Conservation (phyloP, 2,329 filamentous ascomycete species). For the Podosphaera leucotricha region DNA sequence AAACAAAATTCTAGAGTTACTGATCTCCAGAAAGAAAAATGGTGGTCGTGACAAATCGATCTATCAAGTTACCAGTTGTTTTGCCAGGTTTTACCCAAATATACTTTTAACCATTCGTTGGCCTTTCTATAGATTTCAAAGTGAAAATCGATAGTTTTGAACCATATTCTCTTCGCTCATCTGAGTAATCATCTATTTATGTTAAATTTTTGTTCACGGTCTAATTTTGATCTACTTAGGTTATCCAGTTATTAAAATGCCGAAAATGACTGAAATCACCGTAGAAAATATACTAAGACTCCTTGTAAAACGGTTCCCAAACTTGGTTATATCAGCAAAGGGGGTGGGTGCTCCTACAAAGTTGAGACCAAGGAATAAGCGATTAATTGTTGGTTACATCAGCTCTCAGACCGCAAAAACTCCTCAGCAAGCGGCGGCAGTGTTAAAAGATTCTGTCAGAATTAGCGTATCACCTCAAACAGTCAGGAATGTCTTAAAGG, state of each 20-base stretch:
- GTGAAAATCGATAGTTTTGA: too few species aligned
- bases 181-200: too few species aligned
- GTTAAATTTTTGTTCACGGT: too few species aligned
- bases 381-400: background rate
- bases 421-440: background rate
- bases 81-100: too few species aligned
- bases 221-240: background rate
- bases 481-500: background rate
- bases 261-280: background rate
- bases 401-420: background rate
- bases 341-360: background rate
- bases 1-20: too few species aligned
- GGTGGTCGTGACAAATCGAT: too few species aligned
- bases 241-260: background rate
- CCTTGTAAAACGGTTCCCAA: background rate
- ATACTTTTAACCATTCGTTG: too few species aligned
- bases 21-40: too few species aligned
- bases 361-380: background rate
- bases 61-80: too few species aligned
- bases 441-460: background rate
- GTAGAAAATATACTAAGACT: background rate
- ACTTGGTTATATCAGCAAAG: background rate
- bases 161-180: too few species aligned
- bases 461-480: background rate
- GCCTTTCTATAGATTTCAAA: too few species aligned